Evolutionary conservation across 345 rosid species (phyloP), one percentile per base, ranked within the genome.

Genomic region (Crucihimalaya himalaica): DNA sequence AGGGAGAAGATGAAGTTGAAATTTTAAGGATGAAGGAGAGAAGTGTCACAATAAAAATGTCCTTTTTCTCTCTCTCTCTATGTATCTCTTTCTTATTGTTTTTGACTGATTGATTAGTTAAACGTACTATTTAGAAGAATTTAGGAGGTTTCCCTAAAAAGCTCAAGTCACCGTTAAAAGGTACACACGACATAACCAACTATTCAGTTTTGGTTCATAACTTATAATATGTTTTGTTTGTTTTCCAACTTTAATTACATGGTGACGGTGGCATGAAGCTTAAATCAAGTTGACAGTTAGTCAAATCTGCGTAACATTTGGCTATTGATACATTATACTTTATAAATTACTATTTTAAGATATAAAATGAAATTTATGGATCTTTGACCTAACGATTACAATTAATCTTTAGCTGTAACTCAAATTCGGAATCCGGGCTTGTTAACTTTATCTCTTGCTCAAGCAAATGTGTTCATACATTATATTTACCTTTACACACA

Each of bases 1-100:
- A 78, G 75, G 73, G 83, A 75, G 81, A 78, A 54, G 64, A 66
- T 51, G 81, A 52, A 77, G 72, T 71, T 71, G 68, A 77, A 20
- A 19, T 57, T 45, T 40, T 35, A 51, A 74, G 70, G 83, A 71
- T 48, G 67, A 65, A 67, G 50, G 73, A 68, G 47, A 66, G 12
- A 42, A 65, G 11, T 46, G 10, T 25, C 18, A 9, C 28, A n/a
- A 60, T 14, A 52, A 10, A 27, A 32, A 32, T 42, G 64, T 13
- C 35, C n/a, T 56, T 6, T 63, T 43, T 31, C 42, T 48, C 46
- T 66, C 18, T 42, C 47, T 55, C 23, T 79, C 37, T 63, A 3
- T 61, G 8, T 25, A 73, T 54, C 1, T 51, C 0, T 50, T 8
- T 34, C 9, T 23, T 37, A 19, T 50, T 19, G 5, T 23, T 25